These are phyloP conservation scores for Scutellaria minor DNA, from an alignment of 257 asterid genomes.

Conservation along the genomic window DNA sequence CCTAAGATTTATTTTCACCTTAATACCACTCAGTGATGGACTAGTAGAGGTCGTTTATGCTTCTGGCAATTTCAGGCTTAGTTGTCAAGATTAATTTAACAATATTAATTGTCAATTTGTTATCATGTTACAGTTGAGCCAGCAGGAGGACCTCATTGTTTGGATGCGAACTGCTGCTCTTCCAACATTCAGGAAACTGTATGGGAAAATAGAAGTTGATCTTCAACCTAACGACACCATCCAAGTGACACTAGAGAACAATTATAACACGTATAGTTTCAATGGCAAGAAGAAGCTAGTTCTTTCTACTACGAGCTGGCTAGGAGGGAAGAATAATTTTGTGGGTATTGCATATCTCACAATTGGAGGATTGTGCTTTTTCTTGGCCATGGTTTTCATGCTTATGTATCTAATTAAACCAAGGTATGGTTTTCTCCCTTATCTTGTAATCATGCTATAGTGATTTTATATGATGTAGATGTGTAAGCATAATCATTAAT, in stretches of 20 bases:
- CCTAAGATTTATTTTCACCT: not conserved
- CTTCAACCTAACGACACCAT: constrained; percentile 60
- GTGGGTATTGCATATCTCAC: constrained; percentile 86
- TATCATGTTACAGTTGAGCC: constrained; percentile 57
- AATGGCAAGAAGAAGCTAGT: constrained; percentile 86
- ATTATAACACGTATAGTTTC: constrained; percentile 83
- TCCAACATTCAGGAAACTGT: constrained; percentile 86
- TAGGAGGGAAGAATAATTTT: constrained; percentile 86
- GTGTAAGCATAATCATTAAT: not conserved
- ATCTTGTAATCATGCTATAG: not conserved
- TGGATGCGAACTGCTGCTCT: constrained; percentile 98
- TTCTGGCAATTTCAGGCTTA: not conserved
- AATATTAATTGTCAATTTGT: constrained; percentile 23
- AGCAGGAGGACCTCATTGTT: constrained; percentile 87
- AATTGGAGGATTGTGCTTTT: constrained; percentile 78
- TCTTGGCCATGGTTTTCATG: constrained; percentile 66
- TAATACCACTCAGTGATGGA: not conserved
- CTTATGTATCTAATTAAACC: constrained; percentile 76
- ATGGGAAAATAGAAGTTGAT: constrained; percentile 76
- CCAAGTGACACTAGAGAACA: constrained; percentile 57
- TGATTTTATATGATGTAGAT: not conserved
- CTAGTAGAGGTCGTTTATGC: not conserved
- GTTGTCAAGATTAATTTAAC: constrained; percentile 8
- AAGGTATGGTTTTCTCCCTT: constrained; percentile 49
- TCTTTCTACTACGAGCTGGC: constrained; percentile 91